A percentile compares a stretch with the other conserved stretches of the same genome.
These are phyloP conservation scores for Lodderomyces parapsilosis DNA, from an alignment of 1,139 yeast species.

Conservation along the genomic window DNA sequence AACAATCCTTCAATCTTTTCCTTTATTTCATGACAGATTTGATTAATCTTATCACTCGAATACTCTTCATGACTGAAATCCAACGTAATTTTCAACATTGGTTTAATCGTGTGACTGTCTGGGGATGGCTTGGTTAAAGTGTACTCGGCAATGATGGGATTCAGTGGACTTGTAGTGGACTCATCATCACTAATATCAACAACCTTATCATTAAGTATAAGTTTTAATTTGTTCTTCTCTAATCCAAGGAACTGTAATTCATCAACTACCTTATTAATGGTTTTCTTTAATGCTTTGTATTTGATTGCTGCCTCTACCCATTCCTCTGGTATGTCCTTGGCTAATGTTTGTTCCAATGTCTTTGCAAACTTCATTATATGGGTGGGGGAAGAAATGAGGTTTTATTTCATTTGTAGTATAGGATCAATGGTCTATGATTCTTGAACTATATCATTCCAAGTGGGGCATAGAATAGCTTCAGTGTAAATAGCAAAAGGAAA, in stretches of 20 bases:
- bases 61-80: conserved; percentile 32
- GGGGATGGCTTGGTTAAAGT: conserved; percentile 32
- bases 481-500: no score
- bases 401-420: no score
- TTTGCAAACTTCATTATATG: conserved; percentile 69
- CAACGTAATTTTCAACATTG: conserved; percentile 38
- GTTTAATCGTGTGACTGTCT: conserved; percentile 25
- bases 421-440: no score
- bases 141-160: conserved; percentile 46
- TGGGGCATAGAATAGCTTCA: no score
- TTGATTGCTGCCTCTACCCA: conserved; percentile 73
- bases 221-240: conserved; percentile 46
- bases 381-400: no score
- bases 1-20: conserved; percentile 30
- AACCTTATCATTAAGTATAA: conserved; percentile 31
- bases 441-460: no score
- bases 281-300: conserved; percentile 67
- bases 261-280: conserved; percentile 59
- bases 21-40: conserved; percentile 32
- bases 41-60: conserved; percentile 38
- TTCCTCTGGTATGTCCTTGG: conserved; percentile 62
- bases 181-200: conserved; percentile 31
- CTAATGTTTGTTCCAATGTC: conserved; percentile 59
- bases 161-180: conserved; percentile 25
- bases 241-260: conserved; percentile 58